These are phyloP conservation scores for Mortierella polycephala DNA, from an alignment of 371 early-diverging fungal genomes.

Conservation along the genomic window DNA sequence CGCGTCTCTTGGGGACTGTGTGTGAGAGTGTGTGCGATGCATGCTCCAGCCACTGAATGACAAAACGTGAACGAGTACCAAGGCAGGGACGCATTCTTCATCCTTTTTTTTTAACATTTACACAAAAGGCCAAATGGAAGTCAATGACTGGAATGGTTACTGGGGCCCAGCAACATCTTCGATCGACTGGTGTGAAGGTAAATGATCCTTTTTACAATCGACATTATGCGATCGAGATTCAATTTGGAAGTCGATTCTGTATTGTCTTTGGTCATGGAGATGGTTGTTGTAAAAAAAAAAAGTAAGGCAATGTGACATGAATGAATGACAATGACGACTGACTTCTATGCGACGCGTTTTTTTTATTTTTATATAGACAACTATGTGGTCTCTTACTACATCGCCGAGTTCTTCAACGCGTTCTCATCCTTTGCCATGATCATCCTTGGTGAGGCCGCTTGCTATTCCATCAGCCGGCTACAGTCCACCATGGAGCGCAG, in stretches of 20 bases:
- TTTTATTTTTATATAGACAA: conserved; percentile 45
- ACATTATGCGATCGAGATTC: too few species aligned
- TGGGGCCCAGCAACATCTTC: conserved; percentile 54
- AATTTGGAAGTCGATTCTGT: too few species aligned
- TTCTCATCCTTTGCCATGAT: conserved; percentile 72
- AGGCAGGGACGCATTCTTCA: not conserved
- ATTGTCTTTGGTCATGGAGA: too few species aligned
- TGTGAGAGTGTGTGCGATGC: not conserved
- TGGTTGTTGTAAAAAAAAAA: not conserved
- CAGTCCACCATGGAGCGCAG: conserved; percentile 31
- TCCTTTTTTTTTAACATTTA: not conserved
- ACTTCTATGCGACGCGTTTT: too few species aligned
- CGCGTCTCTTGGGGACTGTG: too few species aligned
- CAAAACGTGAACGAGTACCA: not conserved
- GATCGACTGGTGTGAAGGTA: conserved; percentile 54
- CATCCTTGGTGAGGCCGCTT: conserved; percentile 65
- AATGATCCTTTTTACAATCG: not conserved
- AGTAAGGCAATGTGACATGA: not conserved
- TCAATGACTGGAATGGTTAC: conserved; percentile 10
- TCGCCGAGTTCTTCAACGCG: conserved; percentile 79
- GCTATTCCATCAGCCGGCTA: conserved; percentile 55
- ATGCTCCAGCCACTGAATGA: too few species aligned
- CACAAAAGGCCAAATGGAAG: conserved; percentile 2
- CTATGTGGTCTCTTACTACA: conserved; percentile 64
- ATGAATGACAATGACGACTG: too few species aligned